Conservation (phyloP, 1,284 basidiomycete species). For the Sporisorium graminicola region DNA sequence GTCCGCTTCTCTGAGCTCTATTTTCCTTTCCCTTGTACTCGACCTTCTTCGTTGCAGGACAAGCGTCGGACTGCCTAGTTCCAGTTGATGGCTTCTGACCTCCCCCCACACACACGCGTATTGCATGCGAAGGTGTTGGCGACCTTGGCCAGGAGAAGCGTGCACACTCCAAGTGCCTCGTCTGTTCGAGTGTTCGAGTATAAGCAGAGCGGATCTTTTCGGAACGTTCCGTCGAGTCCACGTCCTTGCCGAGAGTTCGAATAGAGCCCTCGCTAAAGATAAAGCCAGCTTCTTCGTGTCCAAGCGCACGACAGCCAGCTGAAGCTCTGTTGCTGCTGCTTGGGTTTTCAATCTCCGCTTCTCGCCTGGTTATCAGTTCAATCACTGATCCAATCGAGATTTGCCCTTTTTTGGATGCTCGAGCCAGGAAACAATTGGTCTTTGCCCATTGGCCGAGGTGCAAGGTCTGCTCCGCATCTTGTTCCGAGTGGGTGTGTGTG, state of each 20-base stretch:
- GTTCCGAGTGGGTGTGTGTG: too few relatives aligned
- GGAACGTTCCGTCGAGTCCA: background rate
- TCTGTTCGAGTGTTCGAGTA: too few relatives aligned
- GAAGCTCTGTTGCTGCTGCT: background rate
- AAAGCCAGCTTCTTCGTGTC: background rate
- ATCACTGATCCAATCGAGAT: slow-evolving; percentile 2
- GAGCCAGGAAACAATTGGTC: background rate
- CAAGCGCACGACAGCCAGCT: too few relatives aligned
- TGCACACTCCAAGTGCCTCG: too few relatives aligned
- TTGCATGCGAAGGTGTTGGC: background rate
- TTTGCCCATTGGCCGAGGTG: background rate
- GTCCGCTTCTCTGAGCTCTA: background rate
- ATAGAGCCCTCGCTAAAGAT: background rate
- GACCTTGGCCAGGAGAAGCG: too few relatives aligned
- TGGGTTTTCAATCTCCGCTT: slow-evolving; percentile 6
- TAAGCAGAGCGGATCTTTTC: background rate
- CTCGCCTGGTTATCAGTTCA: background rate
- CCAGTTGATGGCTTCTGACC: too few relatives aligned
- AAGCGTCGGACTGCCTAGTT: background rate
- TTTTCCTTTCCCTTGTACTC: background rate
- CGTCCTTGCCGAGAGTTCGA: background rate
- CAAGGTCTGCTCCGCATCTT: background rate
- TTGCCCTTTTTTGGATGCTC: background rate
- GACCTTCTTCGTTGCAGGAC: background rate
- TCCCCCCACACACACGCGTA: too few relatives aligned